These are phyloP conservation scores for Saturnispora quitensis DNA, from an alignment of 805 yeast species.

Conservation along the genomic window DNA sequence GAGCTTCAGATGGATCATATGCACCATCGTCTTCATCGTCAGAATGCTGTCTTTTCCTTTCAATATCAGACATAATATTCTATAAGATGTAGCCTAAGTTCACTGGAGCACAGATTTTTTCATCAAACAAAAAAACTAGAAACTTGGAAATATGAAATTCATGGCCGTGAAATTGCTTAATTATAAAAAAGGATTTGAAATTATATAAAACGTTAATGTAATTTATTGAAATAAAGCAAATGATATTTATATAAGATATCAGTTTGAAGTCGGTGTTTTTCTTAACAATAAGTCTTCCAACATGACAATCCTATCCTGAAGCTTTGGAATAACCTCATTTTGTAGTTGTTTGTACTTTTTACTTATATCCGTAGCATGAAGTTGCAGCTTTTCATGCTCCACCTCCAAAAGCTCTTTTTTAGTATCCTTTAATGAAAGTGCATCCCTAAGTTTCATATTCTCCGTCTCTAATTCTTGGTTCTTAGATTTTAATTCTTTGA, in stretches of 20 bases:
- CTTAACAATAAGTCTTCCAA: conserved; percentile 17
- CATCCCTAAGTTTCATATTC: conserved; percentile 2
- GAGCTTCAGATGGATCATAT: not conserved
- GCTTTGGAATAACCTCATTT: conserved; percentile 35
- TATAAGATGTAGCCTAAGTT: not conserved
- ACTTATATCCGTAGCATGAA: conserved; percentile 32
- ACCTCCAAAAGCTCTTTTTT: conserved; percentile 32
- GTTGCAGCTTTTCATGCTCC: conserved; percentile 31
- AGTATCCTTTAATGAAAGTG: conserved; percentile 18
- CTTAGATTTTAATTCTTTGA: conserved; percentile 32
- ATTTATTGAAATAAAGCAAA: not conserved
- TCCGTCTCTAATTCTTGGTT: conserved; percentile 2
- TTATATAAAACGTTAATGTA: not conserved
- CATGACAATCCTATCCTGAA: conserved; percentile 34
- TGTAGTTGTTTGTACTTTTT: conserved; percentile 35
- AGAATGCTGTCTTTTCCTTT: conserved; percentile 4
- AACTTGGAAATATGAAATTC: not conserved
- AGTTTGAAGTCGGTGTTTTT: not conserved
- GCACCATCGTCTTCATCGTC: conserved; percentile 5
- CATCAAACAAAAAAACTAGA: not conserved
- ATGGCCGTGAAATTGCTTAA: not conserved
- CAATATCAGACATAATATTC: not conserved
- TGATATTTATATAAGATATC: not conserved
- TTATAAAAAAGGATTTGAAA: not conserved
- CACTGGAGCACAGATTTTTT: not conserved